phyloP scores from a whole-genome alignment of 345 rosid species.

The Populus nigra region DNA sequence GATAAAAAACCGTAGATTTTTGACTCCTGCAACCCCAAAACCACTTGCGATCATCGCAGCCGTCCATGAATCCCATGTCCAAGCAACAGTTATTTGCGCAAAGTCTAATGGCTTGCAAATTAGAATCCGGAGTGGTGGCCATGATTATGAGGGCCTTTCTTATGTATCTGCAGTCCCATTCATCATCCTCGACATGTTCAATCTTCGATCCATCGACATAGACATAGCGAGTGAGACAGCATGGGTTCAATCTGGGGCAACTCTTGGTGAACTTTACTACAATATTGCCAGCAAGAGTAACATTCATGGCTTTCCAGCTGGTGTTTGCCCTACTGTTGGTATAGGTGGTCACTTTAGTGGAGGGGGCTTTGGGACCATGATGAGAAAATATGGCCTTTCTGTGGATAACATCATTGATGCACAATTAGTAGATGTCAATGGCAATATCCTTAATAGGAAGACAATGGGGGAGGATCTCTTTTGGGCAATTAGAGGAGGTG shows the following conservation, averaged over 20 bases:
- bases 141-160: slow-evolving; percentile 7
- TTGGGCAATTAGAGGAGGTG: slow-evolving; percentile 10
- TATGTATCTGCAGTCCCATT: neutral
- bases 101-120: neutral
- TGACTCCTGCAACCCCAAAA: neutral
- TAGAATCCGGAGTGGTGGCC: slow-evolving; percentile 11
- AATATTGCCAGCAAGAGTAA: neutral
- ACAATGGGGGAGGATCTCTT: slow-evolving; percentile 2
- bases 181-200: neutral
- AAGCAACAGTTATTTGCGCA: slow-evolving; percentile 9
- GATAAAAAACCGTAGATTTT: neutral
- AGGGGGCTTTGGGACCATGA: neutral
- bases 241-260: neutral
- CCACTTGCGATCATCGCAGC: slow-evolving; percentile 5
- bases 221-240: neutral
- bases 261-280: neutral
- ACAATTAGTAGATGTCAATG: neutral
- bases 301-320: slow-evolving; percentile 2
- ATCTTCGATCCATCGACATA: neutral
- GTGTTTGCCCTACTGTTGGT: slow-evolving; percentile 1
- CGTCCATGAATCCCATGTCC: slow-evolving; percentile 7
- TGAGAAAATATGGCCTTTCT: slow-evolving; percentile 5
- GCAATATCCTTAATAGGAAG: neutral
- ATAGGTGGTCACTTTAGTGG: slow-evolving; percentile 3
- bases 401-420: slow-evolving; percentile 1